A percentile compares a stretch with the other conserved stretches of the same genome.
These are phyloP conservation scores for Sarcomyxa edulis DNA, from an alignment of 768 basidiomycete species.

Conservation along the genomic window DNA sequence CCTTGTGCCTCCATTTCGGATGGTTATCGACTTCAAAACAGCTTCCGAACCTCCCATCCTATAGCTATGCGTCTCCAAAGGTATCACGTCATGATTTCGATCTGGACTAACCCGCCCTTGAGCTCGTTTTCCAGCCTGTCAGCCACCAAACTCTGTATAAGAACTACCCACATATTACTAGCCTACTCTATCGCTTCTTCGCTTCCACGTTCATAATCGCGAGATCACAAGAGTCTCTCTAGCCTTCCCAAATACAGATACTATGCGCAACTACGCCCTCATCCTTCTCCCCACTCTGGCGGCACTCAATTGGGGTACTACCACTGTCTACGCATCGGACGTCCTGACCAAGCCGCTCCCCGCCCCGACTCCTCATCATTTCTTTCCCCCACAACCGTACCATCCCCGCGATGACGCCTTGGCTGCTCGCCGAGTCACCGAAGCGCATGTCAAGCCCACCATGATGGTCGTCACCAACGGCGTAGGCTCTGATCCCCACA, in stretches of 20 bases:
- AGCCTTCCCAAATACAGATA: too few species aligned
- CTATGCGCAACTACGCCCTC: neutral
- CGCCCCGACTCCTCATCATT: neutral
- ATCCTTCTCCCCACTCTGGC: constrained; percentile 3
- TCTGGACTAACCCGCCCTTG: neutral
- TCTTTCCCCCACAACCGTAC: neutral
- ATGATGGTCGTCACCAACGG: neutral
- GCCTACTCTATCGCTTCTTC: neutral
- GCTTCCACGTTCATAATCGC: neutral
- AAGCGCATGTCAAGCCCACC: neutral
- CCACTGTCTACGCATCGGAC: neutral
- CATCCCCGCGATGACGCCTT: too few species aligned
- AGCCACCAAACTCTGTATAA: constrained; percentile 4
- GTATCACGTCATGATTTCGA: neutral
- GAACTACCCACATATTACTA: neutral
- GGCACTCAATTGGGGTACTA: neutral
- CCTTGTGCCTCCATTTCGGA: too few species aligned
- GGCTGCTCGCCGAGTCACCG: too few species aligned
- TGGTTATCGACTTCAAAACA: too few species aligned
- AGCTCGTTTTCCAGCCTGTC: constrained; percentile 1
- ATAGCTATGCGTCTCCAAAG: too few species aligned
- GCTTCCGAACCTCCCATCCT: too few species aligned
- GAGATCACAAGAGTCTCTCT: too few species aligned
- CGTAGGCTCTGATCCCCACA: neutral
- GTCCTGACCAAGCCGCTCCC: too few species aligned